Evolutionary conservation across 345 rosid species (phyloP), one percentile per base, ranked within the genome.

Genomic region (Lepidium sativum): DNA sequence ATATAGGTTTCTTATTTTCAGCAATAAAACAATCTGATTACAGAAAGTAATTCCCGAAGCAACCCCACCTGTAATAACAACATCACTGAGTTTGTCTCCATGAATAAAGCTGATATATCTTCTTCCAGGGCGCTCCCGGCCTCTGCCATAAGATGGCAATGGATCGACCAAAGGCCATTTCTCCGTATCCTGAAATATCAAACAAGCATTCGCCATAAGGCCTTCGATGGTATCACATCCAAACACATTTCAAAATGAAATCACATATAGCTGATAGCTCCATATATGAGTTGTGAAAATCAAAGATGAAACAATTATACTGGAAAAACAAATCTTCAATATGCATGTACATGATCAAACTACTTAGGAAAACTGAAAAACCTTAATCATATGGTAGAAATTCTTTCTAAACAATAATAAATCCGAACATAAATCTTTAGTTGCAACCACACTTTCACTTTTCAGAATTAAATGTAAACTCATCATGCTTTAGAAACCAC

Each of bases 71-170:
- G 97, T 91, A 34, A 91, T 88, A 33, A 84, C 74, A 49, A 88
- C 95, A 7, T 92, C 98, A 18, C 1, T 68, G 45, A 92, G 80
- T 63, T 92, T 91, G 67, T 92, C 95, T 54, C 92, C 98, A 70
- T 92, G 92, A 72, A 92, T 79, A 78, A 92, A 86, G 83, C 95
- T 92, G 62, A 82, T 73, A 65, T 92, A 88, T 76, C 98, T 84
- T 50, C 72, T 81, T 32, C 98, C 98, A 20, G 82, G 91, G 17
- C 67, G 92, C 79, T 92, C 98, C 58, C 96, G 80, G 56, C 98
- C 98, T 74, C 98, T 86, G 63, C 98, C 98, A 75, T 92, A 88
- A 58, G 96, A 92, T 12, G 92, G 92, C 75, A 92, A 80, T 56
- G 98, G 91, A 25, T 80, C 86, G 75, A 80, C 57, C 60, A 92